Percentiles rank a stretch among this genome's conserved stretches.
Evolutionary conservation across 768 basidiomycete genomes (phyloP).

Genomic region (Mycena polygramma): DNA sequence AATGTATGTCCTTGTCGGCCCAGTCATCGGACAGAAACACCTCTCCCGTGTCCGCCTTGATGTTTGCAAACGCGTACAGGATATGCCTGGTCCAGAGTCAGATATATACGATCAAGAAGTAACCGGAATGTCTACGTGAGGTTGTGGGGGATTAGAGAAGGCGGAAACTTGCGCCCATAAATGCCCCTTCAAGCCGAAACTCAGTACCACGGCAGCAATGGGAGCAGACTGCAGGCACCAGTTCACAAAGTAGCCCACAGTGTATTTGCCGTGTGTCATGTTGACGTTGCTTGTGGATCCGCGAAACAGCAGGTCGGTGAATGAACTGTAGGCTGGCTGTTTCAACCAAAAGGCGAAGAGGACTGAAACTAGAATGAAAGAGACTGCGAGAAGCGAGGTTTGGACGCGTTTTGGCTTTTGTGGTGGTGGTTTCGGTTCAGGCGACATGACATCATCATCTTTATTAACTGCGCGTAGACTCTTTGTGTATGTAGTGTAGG

Average conservation of each 20-base stretch:
- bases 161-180: conserved; percentile 93
- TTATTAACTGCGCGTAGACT: not conserved
- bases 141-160: conserved; percentile 85
- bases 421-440: conserved; percentile 3
- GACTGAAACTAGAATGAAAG: conserved; percentile 18
- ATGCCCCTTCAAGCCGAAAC: conserved; percentile 77
- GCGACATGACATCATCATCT: conserved; percentile 13
- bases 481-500: not conserved
- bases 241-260: conserved; percentile 88
- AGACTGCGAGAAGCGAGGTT: conserved; percentile 3
- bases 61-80: conserved; percentile 93
- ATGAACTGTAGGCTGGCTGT: conserved; percentile 12
- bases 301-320: conserved; percentile 17
- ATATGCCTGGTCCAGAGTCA: conserved; percentile 71
- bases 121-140: conserved; percentile 74
- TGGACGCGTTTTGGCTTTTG: conserved; percentile 11
- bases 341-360: conserved; percentile 23
- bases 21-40: conserved; percentile 91
- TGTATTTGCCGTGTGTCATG: conserved; percentile 71
- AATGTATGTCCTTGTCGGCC: conserved; percentile 98
- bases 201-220: conserved; percentile 2
- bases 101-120: not conserved
- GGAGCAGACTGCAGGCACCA: conserved; percentile 58
- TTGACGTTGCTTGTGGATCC: conserved; percentile 42
- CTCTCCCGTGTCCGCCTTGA: conserved; percentile 86